Percentiles rank a stretch among this genome's conserved stretches.
phyloP scores from a whole-genome alignment of 2,329 filamentous ascomycete species.

The Zopfia rhizophila region DNA sequence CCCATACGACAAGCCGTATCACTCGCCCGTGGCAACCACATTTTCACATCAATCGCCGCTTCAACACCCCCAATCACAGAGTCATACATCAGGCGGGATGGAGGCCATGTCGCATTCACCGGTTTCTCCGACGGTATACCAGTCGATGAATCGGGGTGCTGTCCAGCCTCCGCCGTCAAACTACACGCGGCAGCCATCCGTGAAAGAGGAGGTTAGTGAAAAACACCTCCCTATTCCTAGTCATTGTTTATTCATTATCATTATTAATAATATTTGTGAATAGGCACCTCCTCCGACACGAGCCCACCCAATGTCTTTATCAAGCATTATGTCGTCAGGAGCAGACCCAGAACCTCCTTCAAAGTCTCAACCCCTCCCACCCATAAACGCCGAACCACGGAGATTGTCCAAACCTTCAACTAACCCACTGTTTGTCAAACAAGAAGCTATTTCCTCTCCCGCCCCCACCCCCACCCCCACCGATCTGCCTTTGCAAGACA shows the following conservation, averaged over 20 bases:
- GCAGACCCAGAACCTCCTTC: slow-evolving; percentile 70
- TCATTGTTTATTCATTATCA: too few species aligned
- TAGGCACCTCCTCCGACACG: slow-evolving; percentile 73
- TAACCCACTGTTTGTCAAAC: slow-evolving; percentile 45
- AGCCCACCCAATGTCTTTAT: slow-evolving; percentile 93
- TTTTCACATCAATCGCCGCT: slow-evolving; percentile 49
- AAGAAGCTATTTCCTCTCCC: slow-evolving; percentile 44
- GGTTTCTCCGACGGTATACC: slow-evolving; percentile 49
- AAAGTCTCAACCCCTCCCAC: slow-evolving; percentile 55
- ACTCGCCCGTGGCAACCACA: slow-evolving; percentile 44
- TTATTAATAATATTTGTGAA: slow-evolving; percentile 31
- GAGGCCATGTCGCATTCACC: slow-evolving; percentile 52
- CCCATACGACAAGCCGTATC: slow-evolving; percentile 52
- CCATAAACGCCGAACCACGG: slow-evolving; percentile 32
- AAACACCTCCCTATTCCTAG: slow-evolving; percentile 2
- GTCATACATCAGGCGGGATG: slow-evolving; percentile 42
- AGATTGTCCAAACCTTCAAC: slow-evolving; percentile 31
- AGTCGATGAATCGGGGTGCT: slow-evolving; percentile 43
- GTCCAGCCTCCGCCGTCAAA: slow-evolving; percentile 47
- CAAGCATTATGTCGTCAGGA: slow-evolving; percentile 89
- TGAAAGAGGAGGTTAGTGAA: slow-evolving; percentile 49
- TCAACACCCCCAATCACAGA: slow-evolving; percentile 50
- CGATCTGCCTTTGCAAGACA: slow-evolving; percentile 9
- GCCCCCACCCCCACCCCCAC: slow-evolving; percentile 29
- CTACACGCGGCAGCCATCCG: slow-evolving; percentile 42